These are phyloP conservation scores for Myxozyma melibiosi DNA, from an alignment of 805 yeast species.

Conservation along the genomic window DNA sequence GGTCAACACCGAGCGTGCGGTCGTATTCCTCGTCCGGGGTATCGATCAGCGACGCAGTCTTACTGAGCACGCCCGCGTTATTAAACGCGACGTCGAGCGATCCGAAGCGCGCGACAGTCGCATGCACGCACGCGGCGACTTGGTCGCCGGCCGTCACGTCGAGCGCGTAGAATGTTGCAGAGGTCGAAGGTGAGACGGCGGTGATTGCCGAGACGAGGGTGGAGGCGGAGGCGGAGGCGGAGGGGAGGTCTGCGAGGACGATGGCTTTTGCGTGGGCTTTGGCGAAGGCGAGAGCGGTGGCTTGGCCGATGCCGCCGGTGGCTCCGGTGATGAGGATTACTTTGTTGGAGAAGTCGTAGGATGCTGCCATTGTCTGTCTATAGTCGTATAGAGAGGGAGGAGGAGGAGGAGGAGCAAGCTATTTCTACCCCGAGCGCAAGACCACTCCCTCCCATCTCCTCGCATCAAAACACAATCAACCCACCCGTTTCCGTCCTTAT, in stretches of 20 bases:
- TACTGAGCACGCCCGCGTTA: constrained; percentile 76
- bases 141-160: not conserved
- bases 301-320: constrained; percentile 11
- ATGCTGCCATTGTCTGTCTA: not conserved
- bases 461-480: no score
- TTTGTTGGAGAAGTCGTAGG: constrained; percentile 5
- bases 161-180: not conserved
- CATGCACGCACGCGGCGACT: not conserved
- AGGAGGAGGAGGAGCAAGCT: no score
- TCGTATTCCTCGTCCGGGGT: constrained; percentile 43
- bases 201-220: not conserved
- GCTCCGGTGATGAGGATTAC: constrained; percentile 18
- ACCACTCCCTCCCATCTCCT: no score
- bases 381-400: not conserved
- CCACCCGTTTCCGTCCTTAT: no score
- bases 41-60: constrained; percentile 40
- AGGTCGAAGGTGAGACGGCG: not conserved
- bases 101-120: constrained; percentile 63
- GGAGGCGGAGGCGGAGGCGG: not conserved
- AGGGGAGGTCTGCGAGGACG: not conserved
- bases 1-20: constrained; percentile 42
- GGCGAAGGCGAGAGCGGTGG: constrained; percentile 11
- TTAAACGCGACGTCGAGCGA: constrained; percentile 79
- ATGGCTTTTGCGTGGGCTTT: constrained; percentile 10
- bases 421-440: no score